A percentile compares a stretch with the other conserved stretches of the same genome.
phyloP scores from a whole-genome alignment of 2,329 filamentous ascomycete species.

The Elsinoe australis region DNA sequence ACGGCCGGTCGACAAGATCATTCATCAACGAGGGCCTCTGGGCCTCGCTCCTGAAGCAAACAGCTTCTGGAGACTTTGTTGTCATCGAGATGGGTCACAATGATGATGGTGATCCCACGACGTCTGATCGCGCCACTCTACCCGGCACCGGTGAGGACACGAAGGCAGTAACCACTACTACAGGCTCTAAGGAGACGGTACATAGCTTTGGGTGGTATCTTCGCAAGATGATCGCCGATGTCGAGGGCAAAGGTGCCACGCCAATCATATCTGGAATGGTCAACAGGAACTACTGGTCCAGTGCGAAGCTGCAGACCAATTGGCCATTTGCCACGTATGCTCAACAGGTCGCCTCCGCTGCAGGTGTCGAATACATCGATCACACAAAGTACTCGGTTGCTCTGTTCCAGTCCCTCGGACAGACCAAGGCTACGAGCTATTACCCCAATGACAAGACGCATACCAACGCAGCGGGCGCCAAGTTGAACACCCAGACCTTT shows the following conservation, averaged over 20 bases:
- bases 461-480: conserved; percentile 24
- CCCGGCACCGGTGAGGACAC: conserved; percentile 24
- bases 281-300: background rate
- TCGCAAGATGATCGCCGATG: conserved; percentile 26
- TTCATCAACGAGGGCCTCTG: conserved; percentile 25
- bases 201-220: conserved; percentile 28
- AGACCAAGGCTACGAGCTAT: conserved; percentile 22
- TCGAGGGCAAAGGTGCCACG: conserved; percentile 20
- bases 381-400: conserved; percentile 26
- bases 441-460: conserved; percentile 29
- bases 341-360: conserved; percentile 19
- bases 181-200: conserved; percentile 20
- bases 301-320: background rate
- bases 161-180: conserved; percentile 20
- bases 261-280: conserved; percentile 26
- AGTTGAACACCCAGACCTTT: conserved; percentile 19
- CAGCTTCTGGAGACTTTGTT: conserved; percentile 22
- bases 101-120: conserved; percentile 24
- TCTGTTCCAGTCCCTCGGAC: conserved; percentile 23
- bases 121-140: conserved; percentile 24
- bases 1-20: conserved; percentile 21
- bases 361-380: conserved; percentile 24
- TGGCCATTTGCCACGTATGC: conserved; percentile 24
- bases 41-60: conserved; percentile 19
- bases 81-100: conserved; percentile 28